Evolutionary conservation across 78 protist genomes (phyloP).

Genomic region (Dictyostelium brefeldianum): DNA sequence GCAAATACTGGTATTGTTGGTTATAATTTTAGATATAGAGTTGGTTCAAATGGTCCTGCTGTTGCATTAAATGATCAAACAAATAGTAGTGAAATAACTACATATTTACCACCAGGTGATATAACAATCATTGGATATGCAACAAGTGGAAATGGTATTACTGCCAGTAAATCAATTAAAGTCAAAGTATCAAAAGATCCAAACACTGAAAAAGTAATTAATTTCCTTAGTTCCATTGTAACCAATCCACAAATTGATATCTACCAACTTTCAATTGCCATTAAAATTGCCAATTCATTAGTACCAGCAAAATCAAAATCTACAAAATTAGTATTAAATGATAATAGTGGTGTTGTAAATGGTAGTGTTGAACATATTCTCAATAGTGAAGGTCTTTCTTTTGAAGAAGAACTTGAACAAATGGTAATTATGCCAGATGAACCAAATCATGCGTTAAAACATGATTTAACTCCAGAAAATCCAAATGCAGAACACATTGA

Average conservation of each 20-base stretch:
- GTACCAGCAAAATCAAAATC: constrained; percentile 30
- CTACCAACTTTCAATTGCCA: constrained; percentile 1
- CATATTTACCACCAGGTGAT: constrained; percentile 41
- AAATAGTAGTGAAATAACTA: not conserved
- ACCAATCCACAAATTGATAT: not conserved
- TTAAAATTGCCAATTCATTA: constrained; percentile 36
- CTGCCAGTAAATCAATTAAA: not conserved
- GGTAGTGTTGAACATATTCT: no score
- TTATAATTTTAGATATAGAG: constrained; percentile 29
- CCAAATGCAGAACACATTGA: not conserved
- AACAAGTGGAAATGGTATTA: constrained; percentile 3
- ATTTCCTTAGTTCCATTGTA: constrained; percentile 4
- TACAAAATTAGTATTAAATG: not conserved
- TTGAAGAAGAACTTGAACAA: not conserved
- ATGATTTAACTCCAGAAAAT: not conserved
- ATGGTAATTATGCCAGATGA: not conserved
- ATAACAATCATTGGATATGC: constrained; percentile 33
- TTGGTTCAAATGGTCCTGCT: not conserved
- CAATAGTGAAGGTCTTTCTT: no score
- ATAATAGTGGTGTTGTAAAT: not conserved
- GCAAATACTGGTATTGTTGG: constrained; percentile 39
- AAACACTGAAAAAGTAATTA: constrained; percentile 8
- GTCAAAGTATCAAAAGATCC: not conserved
- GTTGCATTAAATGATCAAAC: constrained; percentile 35
- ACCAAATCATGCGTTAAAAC: not conserved